Evolutionary conservation across 1,284 basidiomycete species (phyloP), one percentile per base, ranked within the genome.

Genomic region (Cystodermella granulosa): DNA sequence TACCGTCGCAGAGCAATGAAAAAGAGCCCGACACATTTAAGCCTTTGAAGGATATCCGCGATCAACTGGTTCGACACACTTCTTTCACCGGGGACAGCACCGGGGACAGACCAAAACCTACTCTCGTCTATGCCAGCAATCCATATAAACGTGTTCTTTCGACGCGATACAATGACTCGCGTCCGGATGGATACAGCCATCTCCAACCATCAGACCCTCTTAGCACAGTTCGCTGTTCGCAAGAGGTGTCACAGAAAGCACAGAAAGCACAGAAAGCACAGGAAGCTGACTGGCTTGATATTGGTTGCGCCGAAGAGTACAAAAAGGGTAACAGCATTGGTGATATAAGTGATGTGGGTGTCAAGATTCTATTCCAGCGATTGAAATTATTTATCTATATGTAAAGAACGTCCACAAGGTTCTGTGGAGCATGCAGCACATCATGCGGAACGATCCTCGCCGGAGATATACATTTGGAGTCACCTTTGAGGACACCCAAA

Each of bases 401-500:
- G 8, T n/a, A 8, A 31, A 49, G 35, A 41, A 49, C 14, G 42
- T 16, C 18, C 42, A 44, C 7, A 46, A 51, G 15, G 17, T 51
- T 18, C 23, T 49, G 8, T 49, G 50, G 50, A 49, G 48, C 26
- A 11, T 40, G n/a, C 47, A 46, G 15, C 47, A 49, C 3, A 46
- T 46, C 24, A 40, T 51, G 36, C 43, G 41, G 8, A 24, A 46
- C 39, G 49, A 51, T 42, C 38, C 46, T 16, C 43, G 49, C 24
- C 45, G 51, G 18, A 23, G 46, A 13, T 53, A 48, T 20, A 43
- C 39, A 13, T 53, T 51, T 21, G 49, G 51, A n/a, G 24, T 51
- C 6, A 49, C 51, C 7, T 39, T 48, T 8, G 49, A 53, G 28
- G 28, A 49, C 24, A 36, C 34, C 3, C 18, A 24, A 15, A 31